Evolutionary conservation across 2,329 filamentous ascomycete species (phyloP), one percentile per base, ranked within the genome.

Genomic region (Bipolaris sorokiniana): DNA sequence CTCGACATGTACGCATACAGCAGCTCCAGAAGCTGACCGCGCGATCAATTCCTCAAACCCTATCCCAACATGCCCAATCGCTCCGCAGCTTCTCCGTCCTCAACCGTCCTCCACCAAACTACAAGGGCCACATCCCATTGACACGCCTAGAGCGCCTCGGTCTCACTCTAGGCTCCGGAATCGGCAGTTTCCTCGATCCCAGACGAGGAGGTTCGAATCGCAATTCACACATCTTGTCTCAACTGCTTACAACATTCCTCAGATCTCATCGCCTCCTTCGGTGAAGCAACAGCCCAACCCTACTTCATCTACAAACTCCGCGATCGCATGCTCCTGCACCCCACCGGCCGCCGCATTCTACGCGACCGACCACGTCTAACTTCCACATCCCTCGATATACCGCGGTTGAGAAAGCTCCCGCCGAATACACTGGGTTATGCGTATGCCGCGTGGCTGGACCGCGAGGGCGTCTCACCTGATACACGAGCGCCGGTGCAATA

Each of bases 201-300:
- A 86, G 90, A 71, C 86, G 95, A 68, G 91, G 87, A 75, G 90
- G 90, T 89, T 15, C 26, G 20, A 81, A 13, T 31, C 28, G 0
- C 15, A 40, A 10, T 11, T 2, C 11, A 13, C 10, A 2, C 4
- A 2, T 4, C 16, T 40, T 10, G 22, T 16, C 44, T 11, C 22
- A 40, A 36, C 38, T 38, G 11, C 53, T 60, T 40, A 52, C 28
- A 40, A 31, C 7, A 37, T 28, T 7, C 18, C 13, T 46, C 38
- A 91, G 95, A 99, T 80, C 87, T 99, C 65, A 96, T 99, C 68
- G 95, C 95, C 33, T 86, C 92, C 33, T 86, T 96, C n/a, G 94
- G 93, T 72, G 95, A 99, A 82, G 88, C 93, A 26, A 98, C 95
- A 3, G 92, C 93, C 20, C 92, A 93, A 9, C 95, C 95, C 11